These are phyloP conservation scores for Megacollybia platyphylla DNA, from an alignment of 1,284 basidiomycete species.

Conservation along the genomic window DNA sequence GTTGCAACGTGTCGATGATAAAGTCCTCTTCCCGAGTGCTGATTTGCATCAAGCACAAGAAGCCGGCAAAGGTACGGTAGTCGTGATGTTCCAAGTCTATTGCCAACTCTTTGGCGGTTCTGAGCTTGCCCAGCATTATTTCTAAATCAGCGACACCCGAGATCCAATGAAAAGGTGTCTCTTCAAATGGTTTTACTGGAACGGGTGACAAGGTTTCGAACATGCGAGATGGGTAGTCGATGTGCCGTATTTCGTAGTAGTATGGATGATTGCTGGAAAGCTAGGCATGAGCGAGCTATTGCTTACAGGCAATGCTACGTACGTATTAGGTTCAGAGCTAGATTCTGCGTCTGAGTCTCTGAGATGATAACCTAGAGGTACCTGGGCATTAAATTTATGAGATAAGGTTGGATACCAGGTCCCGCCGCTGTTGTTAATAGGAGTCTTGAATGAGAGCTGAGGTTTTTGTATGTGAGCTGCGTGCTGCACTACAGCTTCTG, in stretches of 20 bases:
- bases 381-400: conserved; percentile 72
- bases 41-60: conserved; percentile 91
- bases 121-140: conserved; percentile 56
- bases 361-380: conserved; percentile 57
- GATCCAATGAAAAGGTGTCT: conserved; percentile 68
- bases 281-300: conserved; percentile 4
- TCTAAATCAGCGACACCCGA: conserved; percentile 45
- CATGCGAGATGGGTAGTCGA: conserved; percentile 58
- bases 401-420: conserved; percentile 49
- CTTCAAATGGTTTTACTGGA: conserved; percentile 45
- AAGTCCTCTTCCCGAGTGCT: conserved; percentile 80
- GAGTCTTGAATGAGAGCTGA: conserved; percentile 56
- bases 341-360: conserved; percentile 21
- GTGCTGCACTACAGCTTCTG: conserved; percentile 54
- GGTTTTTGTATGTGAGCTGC: conserved; percentile 68
- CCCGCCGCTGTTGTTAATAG: conserved; percentile 41
- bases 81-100: conserved; percentile 93
- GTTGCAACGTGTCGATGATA: conserved; percentile 71
- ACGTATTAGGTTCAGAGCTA: conserved; percentile 17
- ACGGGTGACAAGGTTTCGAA: conserved; percentile 40
- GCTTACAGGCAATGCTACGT: conserved; percentile 7
- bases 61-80: conserved; percentile 75
- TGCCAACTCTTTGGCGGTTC: conserved; percentile 69
- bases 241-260: conserved; percentile 66
- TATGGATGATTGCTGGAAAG: conserved; percentile 53